These are phyloP conservation scores for Neofusicoccum cordaticola DNA, from an alignment of 2,329 filamentous ascomycete genomes.

Conservation along the genomic window DNA sequence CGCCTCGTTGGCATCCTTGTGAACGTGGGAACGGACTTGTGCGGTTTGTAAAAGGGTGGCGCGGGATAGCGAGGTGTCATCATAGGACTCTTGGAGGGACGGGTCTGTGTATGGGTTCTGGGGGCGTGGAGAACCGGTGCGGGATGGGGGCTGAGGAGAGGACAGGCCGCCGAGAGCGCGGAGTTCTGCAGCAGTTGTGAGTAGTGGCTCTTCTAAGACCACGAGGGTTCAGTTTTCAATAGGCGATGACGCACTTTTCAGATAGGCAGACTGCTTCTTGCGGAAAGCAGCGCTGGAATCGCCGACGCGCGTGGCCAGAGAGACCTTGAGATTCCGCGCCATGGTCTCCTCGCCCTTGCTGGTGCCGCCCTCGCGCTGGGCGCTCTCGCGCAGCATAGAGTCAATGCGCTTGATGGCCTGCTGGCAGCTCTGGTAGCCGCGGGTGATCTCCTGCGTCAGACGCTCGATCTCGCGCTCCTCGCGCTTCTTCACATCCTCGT, in stretches of 20 bases:
- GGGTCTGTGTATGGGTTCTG: slow-evolving; percentile 75
- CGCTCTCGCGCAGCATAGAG: slow-evolving; percentile 77
- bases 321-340: slow-evolving; percentile 94
- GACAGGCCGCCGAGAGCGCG: slow-evolving; percentile 47
- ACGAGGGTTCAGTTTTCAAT: background rate
- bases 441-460: slow-evolving; percentile 86
- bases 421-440: slow-evolving; percentile 85
- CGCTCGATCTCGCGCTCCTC: slow-evolving; percentile 90
- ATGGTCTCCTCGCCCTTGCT: slow-evolving; percentile 87
- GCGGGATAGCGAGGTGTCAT: slow-evolving; percentile 88
- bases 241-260: slow-evolving; percentile 70
- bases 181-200: slow-evolving; percentile 35
- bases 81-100: slow-evolving; percentile 81
- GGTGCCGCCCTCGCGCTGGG: slow-evolving; percentile 63
- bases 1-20: slow-evolving; percentile 65
- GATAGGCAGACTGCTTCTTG: slow-evolving; percentile 95
- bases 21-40: slow-evolving; percentile 55
- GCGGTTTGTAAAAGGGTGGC: slow-evolving; percentile 78
- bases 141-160: slow-evolving; percentile 50
- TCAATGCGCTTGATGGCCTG: slow-evolving; percentile 84
- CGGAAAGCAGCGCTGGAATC: slow-evolving; percentile 88
- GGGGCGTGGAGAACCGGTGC: slow-evolving; percentile 42
- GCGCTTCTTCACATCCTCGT: slow-evolving; percentile 80
- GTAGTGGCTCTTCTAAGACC: background rate
- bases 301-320: slow-evolving; percentile 81